A percentile compares a stretch with the other conserved stretches of the same genome.
Conservation (phyloP, 345 rosid species). For the Adansonia digitata region DNA sequence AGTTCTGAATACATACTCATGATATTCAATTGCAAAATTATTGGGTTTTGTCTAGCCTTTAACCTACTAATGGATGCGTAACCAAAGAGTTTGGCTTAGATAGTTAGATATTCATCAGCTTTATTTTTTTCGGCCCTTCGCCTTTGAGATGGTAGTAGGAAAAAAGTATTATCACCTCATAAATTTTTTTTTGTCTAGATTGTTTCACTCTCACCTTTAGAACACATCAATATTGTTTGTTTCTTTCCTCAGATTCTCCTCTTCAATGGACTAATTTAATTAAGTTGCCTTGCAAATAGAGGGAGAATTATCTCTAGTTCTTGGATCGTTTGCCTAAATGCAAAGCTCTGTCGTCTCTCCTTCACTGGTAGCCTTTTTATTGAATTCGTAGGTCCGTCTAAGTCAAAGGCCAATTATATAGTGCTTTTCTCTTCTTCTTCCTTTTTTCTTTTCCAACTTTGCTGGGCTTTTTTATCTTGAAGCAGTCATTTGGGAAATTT, state of each 20-base stretch:
- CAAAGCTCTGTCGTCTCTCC: not conserved
- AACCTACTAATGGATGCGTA: not conserved
- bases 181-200: not conserved
- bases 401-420: not conserved
- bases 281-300: not conserved
- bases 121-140: too few relatives aligned
- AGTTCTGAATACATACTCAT: not conserved
- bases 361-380: too few relatives aligned
- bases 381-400: not conserved
- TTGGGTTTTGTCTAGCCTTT: not conserved
- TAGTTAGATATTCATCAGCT: too few relatives aligned
- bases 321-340: not conserved
- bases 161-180: too few relatives aligned
- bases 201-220: not conserved
- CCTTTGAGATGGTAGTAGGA: too few relatives aligned
- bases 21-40: not conserved
- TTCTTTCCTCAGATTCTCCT: not conserved
- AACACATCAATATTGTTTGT: not conserved
- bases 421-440: too few relatives aligned
- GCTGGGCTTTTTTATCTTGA: too few relatives aligned
- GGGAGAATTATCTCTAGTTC: too few relatives aligned
- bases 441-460: not conserved
- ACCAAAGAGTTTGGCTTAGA: not conserved
- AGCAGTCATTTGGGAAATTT: too few relatives aligned
- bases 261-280: not conserved